A percentile compares a stretch with the other conserved stretches of the same genome.
These are phyloP conservation scores for Ramaria sp. DNA, from an alignment of 768 basidiomycete species.

Conservation along the genomic window DNA sequence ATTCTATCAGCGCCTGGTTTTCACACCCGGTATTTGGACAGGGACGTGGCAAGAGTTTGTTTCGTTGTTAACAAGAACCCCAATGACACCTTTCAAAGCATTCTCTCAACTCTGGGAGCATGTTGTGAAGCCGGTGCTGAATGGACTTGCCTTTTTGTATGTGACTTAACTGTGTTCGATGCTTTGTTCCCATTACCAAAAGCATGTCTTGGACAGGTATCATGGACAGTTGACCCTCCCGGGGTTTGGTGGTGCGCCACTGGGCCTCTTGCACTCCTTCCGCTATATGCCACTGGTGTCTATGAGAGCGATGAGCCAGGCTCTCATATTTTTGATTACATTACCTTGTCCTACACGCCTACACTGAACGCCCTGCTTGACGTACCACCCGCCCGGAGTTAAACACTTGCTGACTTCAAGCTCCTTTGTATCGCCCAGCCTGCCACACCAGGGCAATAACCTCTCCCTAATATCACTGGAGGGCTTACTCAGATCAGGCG, in stretches of 20 bases:
- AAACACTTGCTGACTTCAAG: neutral
- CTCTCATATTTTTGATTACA: constrained; percentile 14
- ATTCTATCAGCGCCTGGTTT: neutral
- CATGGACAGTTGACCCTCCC: constrained; percentile 11
- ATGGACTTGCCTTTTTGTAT: neutral
- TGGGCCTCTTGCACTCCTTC: constrained; percentile 20
- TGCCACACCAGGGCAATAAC: neutral
- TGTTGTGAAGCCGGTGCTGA: no score
- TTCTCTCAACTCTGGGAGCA: no score
- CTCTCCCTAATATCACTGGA: constrained; percentile 1
- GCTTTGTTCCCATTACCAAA: no score
- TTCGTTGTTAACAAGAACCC: neutral
- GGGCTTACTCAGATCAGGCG: constrained; percentile 4
- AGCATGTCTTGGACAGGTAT: no score
- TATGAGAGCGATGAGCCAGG: constrained; percentile 7
- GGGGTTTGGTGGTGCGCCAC: no score
- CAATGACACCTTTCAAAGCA: neutral
- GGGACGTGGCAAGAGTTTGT: neutral
- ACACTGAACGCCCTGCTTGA: constrained; percentile 17
- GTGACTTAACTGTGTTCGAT: no score
- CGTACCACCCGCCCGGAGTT: no score
- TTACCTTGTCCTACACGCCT: constrained; percentile 21
- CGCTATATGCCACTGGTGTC: constrained; percentile 24
- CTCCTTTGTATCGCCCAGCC: neutral
- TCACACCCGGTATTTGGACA: constrained; percentile 10